These are phyloP conservation scores for Albatrellus ellisii DNA, from an alignment of 768 basidiomycete genomes.

Conservation along the genomic window DNA sequence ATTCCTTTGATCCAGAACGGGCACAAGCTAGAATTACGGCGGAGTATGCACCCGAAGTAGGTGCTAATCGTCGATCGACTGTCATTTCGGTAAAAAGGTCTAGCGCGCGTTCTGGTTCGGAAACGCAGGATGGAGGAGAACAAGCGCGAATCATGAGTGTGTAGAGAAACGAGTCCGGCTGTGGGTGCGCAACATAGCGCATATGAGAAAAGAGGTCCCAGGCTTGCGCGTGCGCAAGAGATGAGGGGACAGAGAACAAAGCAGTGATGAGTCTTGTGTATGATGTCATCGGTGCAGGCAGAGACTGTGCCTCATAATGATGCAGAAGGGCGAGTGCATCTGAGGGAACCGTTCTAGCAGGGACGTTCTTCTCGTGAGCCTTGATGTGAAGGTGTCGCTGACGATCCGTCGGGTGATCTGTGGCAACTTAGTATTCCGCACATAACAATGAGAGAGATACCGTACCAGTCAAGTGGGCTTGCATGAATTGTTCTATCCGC, in stretches of 20 bases:
- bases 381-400: conserved; percentile 68
- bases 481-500: conserved; percentile 29
- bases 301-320: conserved; percentile 48
- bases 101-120: conserved; percentile 85
- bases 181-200: conserved; percentile 88
- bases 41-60: conserved; percentile 60
- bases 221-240: conserved; percentile 53
- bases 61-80: conserved; percentile 45
- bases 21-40: conserved; percentile 79
- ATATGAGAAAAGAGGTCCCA: conserved; percentile 96
- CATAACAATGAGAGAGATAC: background rate
- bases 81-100: conserved; percentile 95
- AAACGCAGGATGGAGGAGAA: conserved; percentile 33
- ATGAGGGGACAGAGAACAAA: conserved; percentile 34
- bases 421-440: conserved; percentile 5
- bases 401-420: conserved; percentile 28
- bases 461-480: conserved; percentile 31
- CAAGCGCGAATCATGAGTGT: conserved; percentile 83
- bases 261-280: conserved; percentile 58
- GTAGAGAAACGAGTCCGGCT: conserved; percentile 62
- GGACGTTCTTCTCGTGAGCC: conserved; percentile 40
- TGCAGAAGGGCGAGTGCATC: conserved; percentile 59
- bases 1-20: conserved; percentile 41
- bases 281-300: conserved; percentile 56
- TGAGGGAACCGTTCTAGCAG: conserved; percentile 37